Conservation (phyloP, 2,329 filamentous ascomycete genomes). For the Grosmannia huntii region DNA sequence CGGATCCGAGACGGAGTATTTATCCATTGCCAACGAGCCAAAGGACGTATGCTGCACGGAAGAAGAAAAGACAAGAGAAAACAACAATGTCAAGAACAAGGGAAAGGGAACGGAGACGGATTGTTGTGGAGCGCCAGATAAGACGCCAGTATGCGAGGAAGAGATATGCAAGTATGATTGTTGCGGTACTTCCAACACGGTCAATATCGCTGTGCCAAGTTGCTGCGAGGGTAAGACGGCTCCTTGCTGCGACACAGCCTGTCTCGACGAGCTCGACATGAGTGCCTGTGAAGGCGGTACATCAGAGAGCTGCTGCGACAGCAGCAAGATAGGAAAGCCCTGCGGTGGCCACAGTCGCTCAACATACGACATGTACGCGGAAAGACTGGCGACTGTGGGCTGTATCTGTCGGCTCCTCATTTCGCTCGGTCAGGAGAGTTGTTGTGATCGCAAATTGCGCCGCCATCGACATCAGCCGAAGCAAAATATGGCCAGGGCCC, state of each 20-base stretch:
- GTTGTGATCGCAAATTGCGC: conserved; percentile 23
- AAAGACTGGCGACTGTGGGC: conserved; percentile 32
- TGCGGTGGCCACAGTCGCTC: conserved; percentile 23
- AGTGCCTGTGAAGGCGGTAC: neutral
- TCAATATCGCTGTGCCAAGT: neutral
- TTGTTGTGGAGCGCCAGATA: neutral
- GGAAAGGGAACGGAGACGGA: neutral
- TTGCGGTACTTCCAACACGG: neutral
- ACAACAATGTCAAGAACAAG: no score
- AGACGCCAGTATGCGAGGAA: neutral
- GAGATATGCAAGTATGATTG: neutral
- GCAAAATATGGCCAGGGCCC: neutral
- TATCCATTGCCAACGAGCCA: no score
- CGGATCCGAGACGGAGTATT: neutral
- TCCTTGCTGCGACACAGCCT: neutral
- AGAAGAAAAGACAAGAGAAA: no score
- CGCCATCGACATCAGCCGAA: neutral
- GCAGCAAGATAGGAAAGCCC: no score
- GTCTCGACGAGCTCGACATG: neutral
- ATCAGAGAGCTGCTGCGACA: no score
- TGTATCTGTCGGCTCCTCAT: conserved; percentile 41
- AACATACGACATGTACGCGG: conserved; percentile 25
- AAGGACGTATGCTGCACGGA: no score
- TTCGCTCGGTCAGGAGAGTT: conserved; percentile 37
- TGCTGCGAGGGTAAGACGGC: neutral